Evolutionary conservation across 352 stramenopile species (phyloP), one percentile per base, ranked within the genome.

Genomic region (Thraustochytrium striatum): DNA sequence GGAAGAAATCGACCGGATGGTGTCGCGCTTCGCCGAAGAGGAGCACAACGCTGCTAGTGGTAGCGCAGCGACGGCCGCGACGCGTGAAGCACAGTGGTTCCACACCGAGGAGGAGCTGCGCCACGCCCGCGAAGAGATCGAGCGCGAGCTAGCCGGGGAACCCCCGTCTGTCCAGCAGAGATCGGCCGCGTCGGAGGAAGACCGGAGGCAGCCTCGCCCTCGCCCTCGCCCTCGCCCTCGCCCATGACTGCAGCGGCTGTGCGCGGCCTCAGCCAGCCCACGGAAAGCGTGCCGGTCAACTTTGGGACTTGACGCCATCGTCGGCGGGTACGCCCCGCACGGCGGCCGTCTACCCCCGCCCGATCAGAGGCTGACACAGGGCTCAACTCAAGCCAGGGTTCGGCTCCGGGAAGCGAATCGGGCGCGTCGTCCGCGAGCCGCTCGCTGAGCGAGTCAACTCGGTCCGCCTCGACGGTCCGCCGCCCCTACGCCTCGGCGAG

Each of bases 201-300:
- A 47, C 13, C 39, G 39, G 39, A 47, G 39, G 39, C 53, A 61
- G 53, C 25, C n/a, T 7, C 25, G 53, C 53, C 25, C 9, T 69
- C 58, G 39, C 13, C 39, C 5, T 5, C 58, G 9, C 25, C 33
- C 25, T n/a, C n/a, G n/a, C n/a, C n/a, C n/a, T n/a, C n/a, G n/a
- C n/a, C n/a, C n/a, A n/a, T n/a, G n/a, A n/a, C n/a, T n/a, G n/a
- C n/a, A n/a, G n/a, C n/a, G n/a, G n/a, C n/a, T n/a, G n/a, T n/a
- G n/a, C n/a, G n/a, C n/a, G n/a, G n/a, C n/a, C n/a, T n/a, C n/a
- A n/a, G n/a, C n/a, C n/a, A n/a, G n/a, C n/a, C n/a, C n/a, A n/a
- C n/a, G n/a, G 35, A 70, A 55, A 70, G 59, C 59, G 59, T 70
- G 25, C 38, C n/a, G 2, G 59, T 70, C 0, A 70, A 70, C 59